Conservation (phyloP, 2,329 filamentous ascomycete genomes). For the Pseudopyricularia cyperi region DNA sequence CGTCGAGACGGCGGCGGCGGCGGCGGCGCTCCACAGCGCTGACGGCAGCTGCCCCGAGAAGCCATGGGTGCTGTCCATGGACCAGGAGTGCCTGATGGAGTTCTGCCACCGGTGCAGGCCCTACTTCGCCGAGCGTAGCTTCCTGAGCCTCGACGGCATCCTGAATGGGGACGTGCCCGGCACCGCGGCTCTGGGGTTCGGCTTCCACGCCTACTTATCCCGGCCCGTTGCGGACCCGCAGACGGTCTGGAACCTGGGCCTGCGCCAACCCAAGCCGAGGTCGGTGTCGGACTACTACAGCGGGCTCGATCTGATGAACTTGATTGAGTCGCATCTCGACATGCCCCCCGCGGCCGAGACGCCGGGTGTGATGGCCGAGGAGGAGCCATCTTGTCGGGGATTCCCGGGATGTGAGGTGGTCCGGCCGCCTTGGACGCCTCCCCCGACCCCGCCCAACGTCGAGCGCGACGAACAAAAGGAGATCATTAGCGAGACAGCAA, state of each 20-base stretch:
- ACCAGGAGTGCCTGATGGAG: slow-evolving; percentile 34
- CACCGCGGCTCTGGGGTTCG: slow-evolving; percentile 35
- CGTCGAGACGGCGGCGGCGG: not conserved
- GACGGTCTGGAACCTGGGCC: slow-evolving; percentile 26
- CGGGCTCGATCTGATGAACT: slow-evolving; percentile 1
- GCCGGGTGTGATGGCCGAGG: no score
- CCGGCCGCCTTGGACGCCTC: slow-evolving; percentile 11
- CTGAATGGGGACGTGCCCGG: slow-evolving; percentile 34
- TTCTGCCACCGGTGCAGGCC: slow-evolving; percentile 37
- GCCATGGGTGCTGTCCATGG: slow-evolving; percentile 1
- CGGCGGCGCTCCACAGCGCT: not conserved
- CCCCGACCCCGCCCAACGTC: slow-evolving; percentile 9
- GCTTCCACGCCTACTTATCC: slow-evolving; percentile 30
- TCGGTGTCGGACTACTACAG: not conserved
- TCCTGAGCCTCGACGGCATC: slow-evolving; percentile 35
- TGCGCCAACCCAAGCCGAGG: slow-evolving; percentile 9
- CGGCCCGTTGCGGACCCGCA: slow-evolving; percentile 29
- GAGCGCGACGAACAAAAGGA: not conserved
- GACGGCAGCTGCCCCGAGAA: not conserved
- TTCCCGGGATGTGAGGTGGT: not conserved
- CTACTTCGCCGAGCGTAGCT: slow-evolving; percentile 26
- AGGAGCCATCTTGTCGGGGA: not conserved
- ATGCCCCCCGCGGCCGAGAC: no score
- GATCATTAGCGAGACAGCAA: no score
- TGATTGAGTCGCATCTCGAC: not conserved